Evolutionary conservation across 257 asterid species (phyloP).

Genomic region (Petunia axillaris): DNA sequence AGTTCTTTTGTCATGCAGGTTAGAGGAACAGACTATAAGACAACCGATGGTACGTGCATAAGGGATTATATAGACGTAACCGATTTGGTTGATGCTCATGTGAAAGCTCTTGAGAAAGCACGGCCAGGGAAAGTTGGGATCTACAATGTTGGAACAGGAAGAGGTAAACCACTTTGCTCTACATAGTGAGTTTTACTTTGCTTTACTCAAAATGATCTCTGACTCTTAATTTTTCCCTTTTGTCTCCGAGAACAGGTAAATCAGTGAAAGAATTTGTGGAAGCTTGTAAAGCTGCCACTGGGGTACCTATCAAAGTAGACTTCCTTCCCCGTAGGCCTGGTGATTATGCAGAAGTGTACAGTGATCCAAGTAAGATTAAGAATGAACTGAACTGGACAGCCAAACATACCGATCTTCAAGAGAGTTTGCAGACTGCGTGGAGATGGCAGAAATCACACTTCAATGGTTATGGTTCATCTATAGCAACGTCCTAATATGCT

Average conservation of each 20-base stretch:
- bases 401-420: constrained; percentile 58
- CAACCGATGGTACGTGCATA: constrained; percentile 79
- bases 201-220: neutral
- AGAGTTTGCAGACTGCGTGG: constrained; percentile 82
- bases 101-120: constrained; percentile 84
- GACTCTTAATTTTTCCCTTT: neutral
- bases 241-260: constrained; percentile 39
- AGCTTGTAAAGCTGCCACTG: constrained; percentile 91
- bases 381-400: constrained; percentile 92
- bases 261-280: constrained; percentile 94
- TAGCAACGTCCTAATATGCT: constrained; percentile 42
- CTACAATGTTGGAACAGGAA: constrained; percentile 85
- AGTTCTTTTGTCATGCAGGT: constrained; percentile 46
- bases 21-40: constrained; percentile 81
- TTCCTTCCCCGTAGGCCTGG: constrained; percentile 87
- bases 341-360: constrained; percentile 93
- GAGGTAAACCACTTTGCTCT: constrained; percentile 41
- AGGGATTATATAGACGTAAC: constrained; percentile 86
- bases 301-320: constrained; percentile 72
- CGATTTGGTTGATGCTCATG: constrained; percentile 92
- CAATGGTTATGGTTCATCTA: constrained; percentile 59
- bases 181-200: neutral
- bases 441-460: constrained; percentile 91
- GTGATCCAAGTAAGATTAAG: constrained; percentile 76
- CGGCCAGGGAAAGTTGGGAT: constrained; percentile 70